Percentiles rank a stretch among this genome's conserved stretches.
Evolutionary conservation across 2,329 filamentous ascomycete genomes (phyloP).

Genomic region (Diatrype stigma): DNA sequence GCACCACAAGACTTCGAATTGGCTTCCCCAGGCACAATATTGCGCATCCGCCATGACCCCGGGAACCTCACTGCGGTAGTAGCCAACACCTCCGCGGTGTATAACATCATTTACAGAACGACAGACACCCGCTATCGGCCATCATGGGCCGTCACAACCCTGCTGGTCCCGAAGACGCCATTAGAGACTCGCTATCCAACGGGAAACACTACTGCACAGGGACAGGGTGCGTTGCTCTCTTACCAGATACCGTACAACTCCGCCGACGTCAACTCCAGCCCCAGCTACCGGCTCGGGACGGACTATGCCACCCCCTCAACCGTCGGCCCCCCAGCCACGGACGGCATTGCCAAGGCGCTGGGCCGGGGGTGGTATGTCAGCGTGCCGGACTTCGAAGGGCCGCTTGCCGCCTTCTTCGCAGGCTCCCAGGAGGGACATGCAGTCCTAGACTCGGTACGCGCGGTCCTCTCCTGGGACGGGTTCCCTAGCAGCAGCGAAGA

Average conservation of each 20-base stretch:
- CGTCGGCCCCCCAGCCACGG: slow-evolving; percentile 12
- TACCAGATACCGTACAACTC: slow-evolving; percentile 33
- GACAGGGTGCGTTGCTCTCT: slow-evolving; percentile 23
- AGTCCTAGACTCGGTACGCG: not conserved
- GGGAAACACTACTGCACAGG: not conserved
- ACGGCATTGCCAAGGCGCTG: slow-evolving; percentile 31
- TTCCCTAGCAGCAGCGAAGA: not conserved
- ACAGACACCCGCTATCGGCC: not conserved
- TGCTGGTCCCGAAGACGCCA: slow-evolving; percentile 1
- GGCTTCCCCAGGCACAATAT: not conserved
- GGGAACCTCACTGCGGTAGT: not conserved
- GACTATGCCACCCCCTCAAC: slow-evolving; percentile 6
- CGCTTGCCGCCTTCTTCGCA: slow-evolving; percentile 21
- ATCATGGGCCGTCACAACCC: not conserved
- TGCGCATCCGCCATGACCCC: not conserved
- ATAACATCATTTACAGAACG: not conserved
- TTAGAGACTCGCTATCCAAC: not conserved
- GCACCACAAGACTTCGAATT: not conserved
- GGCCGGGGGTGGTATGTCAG: slow-evolving; percentile 41
- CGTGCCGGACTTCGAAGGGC: slow-evolving; percentile 40
- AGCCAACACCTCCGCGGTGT: not conserved
- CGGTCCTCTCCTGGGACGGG: not conserved
- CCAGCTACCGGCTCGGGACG: slow-evolving; percentile 22
- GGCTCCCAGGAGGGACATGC: not conserved
- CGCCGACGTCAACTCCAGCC: slow-evolving; percentile 29